Evolutionary conservation across 202 grass and related monocot species (phyloP), one percentile per base, ranked within the genome.

Genomic region (Schoenoplectus tabernaemontani): DNA sequence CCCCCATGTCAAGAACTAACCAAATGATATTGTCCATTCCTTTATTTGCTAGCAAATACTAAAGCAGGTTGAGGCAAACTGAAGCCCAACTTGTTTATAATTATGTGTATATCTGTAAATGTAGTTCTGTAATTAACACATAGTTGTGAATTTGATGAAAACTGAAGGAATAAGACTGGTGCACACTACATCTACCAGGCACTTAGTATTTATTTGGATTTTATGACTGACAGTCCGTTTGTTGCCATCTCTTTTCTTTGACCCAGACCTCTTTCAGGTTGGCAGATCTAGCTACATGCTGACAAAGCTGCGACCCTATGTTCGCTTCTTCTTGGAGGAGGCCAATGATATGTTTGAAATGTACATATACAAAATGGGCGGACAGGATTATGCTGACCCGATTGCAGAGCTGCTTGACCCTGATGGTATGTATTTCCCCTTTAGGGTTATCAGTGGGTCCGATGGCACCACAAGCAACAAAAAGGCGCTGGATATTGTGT

Each of bases 331-430:
- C 90, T 75, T 97, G 47, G 76, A 87, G 83, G 87, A 97, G 91
- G 91, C 93, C 81, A 91, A 78, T 2, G 69, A 63, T 78, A 80
- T 97, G 79, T 97, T 93, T 85, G 91, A 97, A 23, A 84, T 97
- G 91, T 88, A 91, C 76, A 88, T 97, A 77, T 97, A 91, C 77
- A 93, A 91, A 71, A 93, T 97, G 93, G 91, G 80, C 19, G 87
- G 89, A 57, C 85, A 85, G 81, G 60, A 71, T n/a, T 97, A 97
- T 80, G 91, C 93, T 69, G 53, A 83, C 43, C 87, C 89, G 81
- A 86, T 93, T 66, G 88, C 71, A 5, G 89, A 93, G 71, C 83
- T 97, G 80, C 86, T 97, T 74, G 93, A 97, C 83, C 93, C 93
- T 82, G 77, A 42, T 22, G 87, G 91, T 72, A 72, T 91, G 22